A percentile compares a stretch with the other conserved stretches of the same genome.
phyloP scores from a whole-genome alignment of 1,284 basidiomycete species.

The Heliocybe sulcata region DNA sequence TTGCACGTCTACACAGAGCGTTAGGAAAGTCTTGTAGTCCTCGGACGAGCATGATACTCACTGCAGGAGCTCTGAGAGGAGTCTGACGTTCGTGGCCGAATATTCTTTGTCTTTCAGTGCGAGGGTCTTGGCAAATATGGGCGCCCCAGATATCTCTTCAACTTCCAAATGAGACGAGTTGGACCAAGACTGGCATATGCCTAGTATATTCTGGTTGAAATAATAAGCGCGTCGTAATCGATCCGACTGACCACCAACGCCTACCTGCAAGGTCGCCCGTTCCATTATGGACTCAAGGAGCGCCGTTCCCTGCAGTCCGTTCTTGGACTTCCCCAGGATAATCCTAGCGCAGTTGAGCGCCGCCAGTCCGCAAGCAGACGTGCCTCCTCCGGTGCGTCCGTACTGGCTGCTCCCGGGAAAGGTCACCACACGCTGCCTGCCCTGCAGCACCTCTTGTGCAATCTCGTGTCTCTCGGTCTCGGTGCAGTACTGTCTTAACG shows the following conservation, averaged over 20 bases:
- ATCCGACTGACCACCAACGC: conserved; percentile 7
- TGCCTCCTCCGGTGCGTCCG: conserved; percentile 18
- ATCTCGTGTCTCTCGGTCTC: not conserved
- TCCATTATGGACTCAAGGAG: conserved; percentile 30
- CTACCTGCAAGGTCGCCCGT: conserved; percentile 32
- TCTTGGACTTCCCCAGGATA: conserved; percentile 29
- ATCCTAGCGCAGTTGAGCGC: conserved; percentile 53
- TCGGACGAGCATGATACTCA: conserved; percentile 18
- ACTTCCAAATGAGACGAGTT: conserved; percentile 47
- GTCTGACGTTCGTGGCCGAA: conserved; percentile 25
- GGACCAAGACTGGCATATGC: conserved; percentile 48
- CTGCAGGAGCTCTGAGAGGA: conserved; percentile 39
- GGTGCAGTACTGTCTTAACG: not conserved
- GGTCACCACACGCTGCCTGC: conserved; percentile 26
- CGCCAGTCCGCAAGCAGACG: conserved; percentile 55
- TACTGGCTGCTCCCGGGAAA: conserved; percentile 44
- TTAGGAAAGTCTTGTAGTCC: not conserved
- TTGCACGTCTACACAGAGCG: not conserved
- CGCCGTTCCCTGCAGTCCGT: conserved; percentile 20
- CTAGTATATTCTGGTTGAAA: conserved; percentile 48
- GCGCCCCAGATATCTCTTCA: conserved; percentile 30
- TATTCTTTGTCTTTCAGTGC: conserved; percentile 29
- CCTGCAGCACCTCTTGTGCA: not conserved
- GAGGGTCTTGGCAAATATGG: conserved; percentile 30
- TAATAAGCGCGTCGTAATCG: no score